A percentile compares a stretch with the other conserved stretches of the same genome.
Conservation (phyloP, 768 basidiomycete species). For the Suillus brevipes region DNA sequence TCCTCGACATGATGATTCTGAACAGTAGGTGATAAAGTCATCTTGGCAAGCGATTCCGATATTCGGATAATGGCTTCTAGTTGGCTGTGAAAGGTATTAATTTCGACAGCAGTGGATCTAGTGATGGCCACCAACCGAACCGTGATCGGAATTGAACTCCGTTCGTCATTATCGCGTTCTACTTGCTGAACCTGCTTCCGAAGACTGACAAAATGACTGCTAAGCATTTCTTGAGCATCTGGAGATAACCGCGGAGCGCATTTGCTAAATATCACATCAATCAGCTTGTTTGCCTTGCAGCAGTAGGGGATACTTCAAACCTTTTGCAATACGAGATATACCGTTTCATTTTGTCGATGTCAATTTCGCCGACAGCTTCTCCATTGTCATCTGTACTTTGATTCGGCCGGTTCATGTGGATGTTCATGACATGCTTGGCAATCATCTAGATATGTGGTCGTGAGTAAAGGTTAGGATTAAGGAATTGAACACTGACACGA, state of each 20-base stretch:
- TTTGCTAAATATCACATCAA: conserved; percentile 55
- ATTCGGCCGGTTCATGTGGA: conserved; percentile 93
- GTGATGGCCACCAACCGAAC: conserved; percentile 64
- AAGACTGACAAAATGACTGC: conserved; percentile 90
- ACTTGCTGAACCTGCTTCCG: conserved; percentile 94
- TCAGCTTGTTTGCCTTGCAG: conserved; percentile 6
- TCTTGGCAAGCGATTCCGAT: conserved; percentile 94
- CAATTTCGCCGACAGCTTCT: conserved; percentile 83
- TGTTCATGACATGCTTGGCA: conserved; percentile 97
- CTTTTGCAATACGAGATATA: conserved; percentile 96
- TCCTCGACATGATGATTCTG: conserved; percentile 95
- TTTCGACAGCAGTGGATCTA: conserved; percentile 5
- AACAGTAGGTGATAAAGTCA: conserved; percentile 85
- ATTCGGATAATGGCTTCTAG: conserved; percentile 99
- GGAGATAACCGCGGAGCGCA: conserved; percentile 92
- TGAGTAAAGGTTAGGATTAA: background rate
- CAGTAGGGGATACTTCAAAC: conserved; percentile 40
- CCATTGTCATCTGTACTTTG: conserved; percentile 57
- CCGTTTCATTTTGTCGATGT: conserved; percentile 97
- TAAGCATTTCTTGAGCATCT: conserved; percentile 95
- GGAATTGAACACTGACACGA: conserved; percentile 50
- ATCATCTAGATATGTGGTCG: conserved; percentile 61
- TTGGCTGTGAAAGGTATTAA: conserved; percentile 50
- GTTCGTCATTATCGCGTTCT: conserved; percentile 94
- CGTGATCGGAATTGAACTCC: conserved; percentile 97